Evolutionary conservation across 306 rosid species (phyloP).

Genomic region (Betula pendula): DNA sequence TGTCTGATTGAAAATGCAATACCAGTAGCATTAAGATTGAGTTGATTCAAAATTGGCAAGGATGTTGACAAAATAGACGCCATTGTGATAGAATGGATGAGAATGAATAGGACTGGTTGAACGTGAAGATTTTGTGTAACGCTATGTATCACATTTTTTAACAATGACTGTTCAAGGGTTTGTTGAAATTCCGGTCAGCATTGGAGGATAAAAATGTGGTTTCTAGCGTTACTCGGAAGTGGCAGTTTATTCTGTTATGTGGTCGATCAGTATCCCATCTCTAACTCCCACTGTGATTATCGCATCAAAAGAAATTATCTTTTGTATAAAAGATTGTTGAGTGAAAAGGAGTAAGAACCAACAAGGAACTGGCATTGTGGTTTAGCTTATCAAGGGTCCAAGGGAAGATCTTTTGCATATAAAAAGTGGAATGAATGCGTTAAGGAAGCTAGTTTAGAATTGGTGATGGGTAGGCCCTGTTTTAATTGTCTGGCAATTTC

Average conservation of each 20-base stretch:
- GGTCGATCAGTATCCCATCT: background rate
- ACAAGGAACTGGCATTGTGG: background rate
- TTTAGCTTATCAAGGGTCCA: background rate
- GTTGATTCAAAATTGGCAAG: background rate
- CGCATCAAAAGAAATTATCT: background rate
- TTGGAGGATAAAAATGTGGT: too few relatives aligned
- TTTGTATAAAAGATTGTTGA: background rate
- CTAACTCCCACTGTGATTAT: background rate
- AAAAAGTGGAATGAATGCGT: background rate
- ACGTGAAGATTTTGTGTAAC: conserved; percentile 1
- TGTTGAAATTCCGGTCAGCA: too few relatives aligned
- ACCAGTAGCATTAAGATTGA: background rate
- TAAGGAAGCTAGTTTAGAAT: background rate
- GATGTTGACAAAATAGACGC: background rate
- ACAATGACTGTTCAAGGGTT: too few relatives aligned
- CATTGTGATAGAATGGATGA: background rate
- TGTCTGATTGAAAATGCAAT: background rate
- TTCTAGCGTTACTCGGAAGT: too few relatives aligned
- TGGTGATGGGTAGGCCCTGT: background rate
- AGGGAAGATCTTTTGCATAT: background rate
- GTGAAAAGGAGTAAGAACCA: background rate
- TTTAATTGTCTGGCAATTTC: background rate
- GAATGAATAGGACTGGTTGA: background rate
- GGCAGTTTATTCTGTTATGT: background rate
- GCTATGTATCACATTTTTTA: too few relatives aligned